A percentile compares a stretch with the other conserved stretches of the same genome.
Conservation (phyloP, 169 alveolate species). For the Eimeria falciformis region DNA sequence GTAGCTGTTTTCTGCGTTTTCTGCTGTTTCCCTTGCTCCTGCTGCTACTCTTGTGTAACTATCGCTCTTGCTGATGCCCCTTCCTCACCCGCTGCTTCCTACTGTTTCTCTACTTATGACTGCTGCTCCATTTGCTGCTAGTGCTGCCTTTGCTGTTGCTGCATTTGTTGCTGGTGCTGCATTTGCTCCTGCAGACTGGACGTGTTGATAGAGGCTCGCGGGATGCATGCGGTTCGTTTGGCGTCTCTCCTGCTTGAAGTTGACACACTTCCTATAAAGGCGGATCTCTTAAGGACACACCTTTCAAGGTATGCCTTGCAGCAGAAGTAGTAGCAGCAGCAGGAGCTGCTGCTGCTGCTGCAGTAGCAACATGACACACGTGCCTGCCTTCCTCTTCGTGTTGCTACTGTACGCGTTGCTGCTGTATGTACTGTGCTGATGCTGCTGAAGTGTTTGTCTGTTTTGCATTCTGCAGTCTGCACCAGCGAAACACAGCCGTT, state of each 20-base stretch:
- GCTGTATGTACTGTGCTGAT: conserved; percentile 9
- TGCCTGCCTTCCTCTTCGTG: background rate
- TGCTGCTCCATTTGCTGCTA: conserved; percentile 1
- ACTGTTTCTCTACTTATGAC: background rate
- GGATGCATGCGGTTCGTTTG: conserved; percentile 43
- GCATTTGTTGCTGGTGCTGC: conserved; percentile 45
- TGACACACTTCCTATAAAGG: conserved; percentile 79
- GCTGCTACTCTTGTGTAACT: background rate
- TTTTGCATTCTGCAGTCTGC: conserved; percentile 63
- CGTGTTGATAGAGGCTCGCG: conserved; percentile 58
- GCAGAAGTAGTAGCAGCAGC: conserved; percentile 51
- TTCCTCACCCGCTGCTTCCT: background rate
- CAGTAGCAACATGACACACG: background rate
- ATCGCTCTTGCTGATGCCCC: background rate
- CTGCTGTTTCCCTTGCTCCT: conserved; percentile 44
- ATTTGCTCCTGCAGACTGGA: conserved; percentile 64
- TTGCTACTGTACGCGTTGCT: background rate
- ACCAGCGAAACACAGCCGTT: conserved; percentile 82
- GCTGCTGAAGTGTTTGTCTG: conserved; percentile 22
- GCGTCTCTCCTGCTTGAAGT: conserved; percentile 74
- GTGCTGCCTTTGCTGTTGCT: conserved; percentile 48
- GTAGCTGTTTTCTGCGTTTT: background rate
- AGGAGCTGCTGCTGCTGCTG: conserved; percentile 30
- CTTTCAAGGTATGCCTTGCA: conserved; percentile 62
- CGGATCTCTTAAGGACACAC: conserved; percentile 79